Base-by-base conservation (phyloP, 2,329 filamentous ascomycete genomes). In the Chrysoporthe austroafricana region DNA sequence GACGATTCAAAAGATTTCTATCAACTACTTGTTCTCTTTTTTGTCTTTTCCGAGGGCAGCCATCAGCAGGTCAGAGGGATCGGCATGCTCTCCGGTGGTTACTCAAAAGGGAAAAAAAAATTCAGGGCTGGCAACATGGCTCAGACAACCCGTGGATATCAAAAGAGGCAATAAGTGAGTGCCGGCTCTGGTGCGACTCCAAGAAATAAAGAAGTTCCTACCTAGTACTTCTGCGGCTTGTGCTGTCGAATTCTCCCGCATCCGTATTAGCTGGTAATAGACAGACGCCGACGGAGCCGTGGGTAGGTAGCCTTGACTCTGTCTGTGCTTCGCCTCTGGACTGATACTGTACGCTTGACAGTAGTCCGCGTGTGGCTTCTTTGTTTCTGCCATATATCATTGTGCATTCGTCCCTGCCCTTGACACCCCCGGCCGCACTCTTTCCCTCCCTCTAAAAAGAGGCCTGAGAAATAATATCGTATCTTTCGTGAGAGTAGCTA, bases 1-100 rank as follows among this genome's bases (percentile, higher is more conserved):
- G 66, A 70, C 48, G 69, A 69, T 63, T 69, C 67, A 69, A 70
- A 70, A 70, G 65, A 69, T 64, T 69, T 67, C 65, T 67, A 69
- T 69, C 63, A 66, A 64, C 64, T 69, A 68, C 56, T 69, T 69
- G 66, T 70, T 70, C 66, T 62, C 68, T 48, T 65, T 70, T 48
- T 65, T 70, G 39, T 58, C 59, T 44, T 69, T 67, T 65, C 62
- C 39, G 58, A 63, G 52, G 58, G 67, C 64, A 61, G 57, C 46
- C 52, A n/a, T 60, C 39, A 62, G 44, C 58, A 58, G 66, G 57
- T 57, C 57, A 26, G 54, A 48, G 64, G 62, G 32, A 66, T 48
- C n/a, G 63, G 48, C 67, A 48, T 21, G 44, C 36, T 69, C 58
- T 70, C 34, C 21, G 57, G 42, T 66, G 57, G 64, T 44, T 48